Evolutionary conservation across 2,329 filamentous ascomycete genomes (phyloP), one percentile per base, ranked within the genome.

Genomic region (Aureobasidium leucospermi): DNA sequence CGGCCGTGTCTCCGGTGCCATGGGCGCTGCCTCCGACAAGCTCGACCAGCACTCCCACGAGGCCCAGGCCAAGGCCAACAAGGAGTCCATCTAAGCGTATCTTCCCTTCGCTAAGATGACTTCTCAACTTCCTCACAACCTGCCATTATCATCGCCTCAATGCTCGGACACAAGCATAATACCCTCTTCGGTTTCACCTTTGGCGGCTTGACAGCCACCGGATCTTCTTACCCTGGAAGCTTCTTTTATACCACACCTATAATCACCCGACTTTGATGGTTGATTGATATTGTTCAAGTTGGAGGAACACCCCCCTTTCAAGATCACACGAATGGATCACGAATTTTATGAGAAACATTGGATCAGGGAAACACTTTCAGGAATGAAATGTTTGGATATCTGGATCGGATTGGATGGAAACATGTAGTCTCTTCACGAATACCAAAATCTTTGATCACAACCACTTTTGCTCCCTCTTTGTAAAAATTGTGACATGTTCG

Each of bases 1-100:
- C 69, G 84, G 80, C 70, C 84, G 85, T 64, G 75, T 75, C 67
- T 74, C 72, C 47, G 81, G 80, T 63, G 81, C 78, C 59, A 74
- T 79, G 68, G 78, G 78, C 64, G 80, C 81, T 57, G 64, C 75
- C 46, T 63, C 66, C 62, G 79, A 83, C 76, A 83, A 83, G 78
- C 47, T 78, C 42, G 74, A 81, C 63, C 74, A 83, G 76, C 61
- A 65, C 64, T 75, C 75, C 70, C 79, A 82, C 73, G 75, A 82
- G 65, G 68, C 68, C 64, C 70, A 75, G 65, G 76, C 75, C 65
- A 72, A 75, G 69, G 75, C 74, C 71, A 76, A 79, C 77, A 79
- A 79, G 76, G 71, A 71, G 64, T 56, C 62, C 59, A 67, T 68
- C 64, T 70, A 67, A 65, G 56, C 58, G 52, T 49, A 36, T 61